Evolutionary conservation across 768 basidiomycete genomes (phyloP).

Genomic region (Pleurotus djamor): DNA sequence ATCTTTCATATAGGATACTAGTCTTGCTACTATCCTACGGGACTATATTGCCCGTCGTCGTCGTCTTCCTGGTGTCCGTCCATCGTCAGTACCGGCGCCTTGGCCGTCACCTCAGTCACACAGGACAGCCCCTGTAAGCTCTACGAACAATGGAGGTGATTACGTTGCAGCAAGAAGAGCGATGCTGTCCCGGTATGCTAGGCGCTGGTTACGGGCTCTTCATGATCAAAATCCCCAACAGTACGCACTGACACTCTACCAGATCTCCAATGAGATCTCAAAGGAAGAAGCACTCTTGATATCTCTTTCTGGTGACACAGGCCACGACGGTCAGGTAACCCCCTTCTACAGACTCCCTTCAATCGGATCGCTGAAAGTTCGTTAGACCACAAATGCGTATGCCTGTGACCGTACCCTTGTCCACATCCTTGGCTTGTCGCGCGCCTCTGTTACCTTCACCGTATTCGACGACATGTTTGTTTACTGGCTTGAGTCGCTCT

Average conservation of each 20-base stretch:
- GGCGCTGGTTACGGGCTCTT: slow-evolving; percentile 68
- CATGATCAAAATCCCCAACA: slow-evolving; percentile 56
- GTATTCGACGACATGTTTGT: slow-evolving; percentile 57
- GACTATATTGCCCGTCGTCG: slow-evolving; percentile 61
- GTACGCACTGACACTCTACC: slow-evolving; percentile 54
- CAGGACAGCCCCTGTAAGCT: slow-evolving; percentile 32
- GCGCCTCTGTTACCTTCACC: slow-evolving; percentile 52
- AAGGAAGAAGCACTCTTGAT: slow-evolving; percentile 17
- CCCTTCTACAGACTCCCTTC: too few species aligned
- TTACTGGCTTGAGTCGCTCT: slow-evolving; percentile 53
- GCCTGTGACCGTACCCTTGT: slow-evolving; percentile 43
- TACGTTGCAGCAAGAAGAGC: slow-evolving; percentile 61
- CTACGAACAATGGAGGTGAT: slow-evolving; percentile 62
- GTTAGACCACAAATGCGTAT: too few species aligned
- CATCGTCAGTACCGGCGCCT: slow-evolving; percentile 34
- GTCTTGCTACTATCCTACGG: slow-evolving; percentile 62
- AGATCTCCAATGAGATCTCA: slow-evolving; percentile 47
- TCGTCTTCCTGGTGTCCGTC: slow-evolving; percentile 63
- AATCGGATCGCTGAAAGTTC: too few species aligned
- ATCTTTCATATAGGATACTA: slow-evolving; percentile 51
- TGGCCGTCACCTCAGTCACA: slow-evolving; percentile 50
- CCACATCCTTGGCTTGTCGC: slow-evolving; percentile 50
- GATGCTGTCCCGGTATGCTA: slow-evolving; percentile 53
- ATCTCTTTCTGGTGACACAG: not conserved
- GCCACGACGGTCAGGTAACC: not conserved